These are phyloP conservation scores for Beauveria sp. DNA, from an alignment of 2,329 filamentous ascomycete species.

Conservation along the genomic window DNA sequence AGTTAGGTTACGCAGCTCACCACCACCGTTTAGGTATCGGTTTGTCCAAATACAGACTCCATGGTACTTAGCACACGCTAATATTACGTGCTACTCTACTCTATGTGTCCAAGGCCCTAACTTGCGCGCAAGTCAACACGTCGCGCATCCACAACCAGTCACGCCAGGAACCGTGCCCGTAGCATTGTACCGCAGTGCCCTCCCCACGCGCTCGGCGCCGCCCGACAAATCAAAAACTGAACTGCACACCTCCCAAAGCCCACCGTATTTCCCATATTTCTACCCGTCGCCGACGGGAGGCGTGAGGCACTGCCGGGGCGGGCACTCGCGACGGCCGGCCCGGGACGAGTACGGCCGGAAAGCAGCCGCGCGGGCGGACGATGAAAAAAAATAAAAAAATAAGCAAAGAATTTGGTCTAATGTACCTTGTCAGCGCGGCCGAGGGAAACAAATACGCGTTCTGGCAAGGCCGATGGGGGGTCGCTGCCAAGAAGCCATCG, in stretches of 20 bases:
- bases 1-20: neutral
- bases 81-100: too few relatives aligned
- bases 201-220: slow-evolving; percentile 2
- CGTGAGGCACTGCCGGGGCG: slow-evolving; percentile 1
- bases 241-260: neutral
- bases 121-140: neutral
- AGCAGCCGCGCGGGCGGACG: neutral
- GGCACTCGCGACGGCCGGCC: neutral
- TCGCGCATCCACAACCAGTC: slow-evolving; percentile 6
- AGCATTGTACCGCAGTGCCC: neutral
- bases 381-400: neutral
- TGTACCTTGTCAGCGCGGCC: neutral
- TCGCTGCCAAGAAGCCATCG: neutral
- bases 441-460: neutral
- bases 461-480: slow-evolving; percentile 8
- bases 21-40: neutral
- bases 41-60: too few relatives aligned
- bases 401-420: neutral
- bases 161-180: neutral
- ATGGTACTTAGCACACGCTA: too few relatives aligned
- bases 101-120: neutral
- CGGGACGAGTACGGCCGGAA: neutral
- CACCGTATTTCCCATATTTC: neutral
- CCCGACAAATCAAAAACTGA: neutral
- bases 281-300: slow-evolving; percentile 3